A percentile compares a stretch with the other conserved stretches of the same genome.
Conservation (phyloP, 352 stramenopile genomes). For the Pythium monospermum region DNA sequence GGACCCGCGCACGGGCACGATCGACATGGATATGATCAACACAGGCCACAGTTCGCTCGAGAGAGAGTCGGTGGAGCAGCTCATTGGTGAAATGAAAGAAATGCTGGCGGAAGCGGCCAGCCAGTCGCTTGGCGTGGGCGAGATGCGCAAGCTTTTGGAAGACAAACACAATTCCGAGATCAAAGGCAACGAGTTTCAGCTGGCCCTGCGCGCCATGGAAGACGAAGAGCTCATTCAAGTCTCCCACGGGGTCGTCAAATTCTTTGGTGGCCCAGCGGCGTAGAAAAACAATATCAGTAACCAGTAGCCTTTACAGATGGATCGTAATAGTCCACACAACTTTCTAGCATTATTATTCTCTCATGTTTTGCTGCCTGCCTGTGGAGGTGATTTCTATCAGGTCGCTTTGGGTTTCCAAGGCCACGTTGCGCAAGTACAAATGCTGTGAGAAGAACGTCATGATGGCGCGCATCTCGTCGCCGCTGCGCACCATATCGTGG, state of each 20-base stretch:
- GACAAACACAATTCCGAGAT: constrained; percentile 79
- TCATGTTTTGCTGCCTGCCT: constrained; percentile 4
- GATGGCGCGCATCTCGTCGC: constrained; percentile 46
- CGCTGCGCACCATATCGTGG: constrained; percentile 50
- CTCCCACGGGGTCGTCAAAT: constrained; percentile 83
- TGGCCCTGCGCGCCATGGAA: constrained; percentile 86
- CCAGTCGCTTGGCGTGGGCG: constrained; percentile 75
- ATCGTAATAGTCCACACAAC: no score
- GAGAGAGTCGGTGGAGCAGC: constrained; percentile 65
- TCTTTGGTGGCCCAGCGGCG: constrained; percentile 33
- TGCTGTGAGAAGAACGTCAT: constrained; percentile 56
- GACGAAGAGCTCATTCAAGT: constrained; percentile 91
- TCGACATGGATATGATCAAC: constrained; percentile 99
- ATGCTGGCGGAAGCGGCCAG: constrained; percentile 50
- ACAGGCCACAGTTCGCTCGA: constrained; percentile 91
- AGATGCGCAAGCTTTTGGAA: constrained; percentile 83
- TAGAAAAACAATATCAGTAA: no score
- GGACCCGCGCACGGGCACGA: constrained; percentile 97
- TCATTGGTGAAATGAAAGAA: constrained; percentile 53
- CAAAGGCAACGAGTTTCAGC: constrained; percentile 83
- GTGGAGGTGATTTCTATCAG: constrained; percentile 41
- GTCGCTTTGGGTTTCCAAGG: constrained; percentile 44
- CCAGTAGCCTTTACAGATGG: no score
- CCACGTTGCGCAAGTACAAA: constrained; percentile 45
- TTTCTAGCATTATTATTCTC: no score